Evolutionary conservation across 768 basidiomycete genomes (phyloP).

Genomic region (Chalciporus pseudorubinellus): DNA sequence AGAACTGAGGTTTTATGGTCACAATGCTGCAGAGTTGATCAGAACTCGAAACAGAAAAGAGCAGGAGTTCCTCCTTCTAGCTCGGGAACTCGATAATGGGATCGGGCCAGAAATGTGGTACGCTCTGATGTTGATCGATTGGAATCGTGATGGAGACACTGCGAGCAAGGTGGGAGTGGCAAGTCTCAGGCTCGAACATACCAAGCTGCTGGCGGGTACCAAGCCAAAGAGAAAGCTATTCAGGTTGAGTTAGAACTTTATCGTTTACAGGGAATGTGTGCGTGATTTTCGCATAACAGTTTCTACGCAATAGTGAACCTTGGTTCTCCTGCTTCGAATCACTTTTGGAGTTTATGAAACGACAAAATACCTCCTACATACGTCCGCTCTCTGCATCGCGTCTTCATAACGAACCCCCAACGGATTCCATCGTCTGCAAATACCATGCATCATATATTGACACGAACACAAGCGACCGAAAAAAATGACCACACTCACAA

Average conservation of each 20-base stretch:
- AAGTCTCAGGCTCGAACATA: neutral
- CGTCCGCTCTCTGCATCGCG: neutral
- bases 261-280: no score
- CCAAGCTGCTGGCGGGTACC: neutral
- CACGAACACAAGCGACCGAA: neutral
- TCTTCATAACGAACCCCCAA: constrained; percentile 33
- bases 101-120: neutral
- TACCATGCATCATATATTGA: neutral
- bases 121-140: constrained; percentile 2
- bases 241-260: neutral
- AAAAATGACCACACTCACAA: constrained; percentile 48
- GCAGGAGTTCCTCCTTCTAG: constrained; percentile 3
- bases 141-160: neutral
- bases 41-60: no score
- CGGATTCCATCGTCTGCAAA: constrained; percentile 43
- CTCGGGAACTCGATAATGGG: neutral
- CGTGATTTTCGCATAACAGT: no score
- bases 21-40: neutral
- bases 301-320: no score
- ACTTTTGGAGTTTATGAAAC: no score
- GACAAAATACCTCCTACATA: no score
- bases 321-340: no score
- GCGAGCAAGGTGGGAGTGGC: constrained; percentile 1
- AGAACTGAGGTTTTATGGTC: neutral
- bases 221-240: neutral